A percentile compares a stretch with the other conserved stretches of the same genome.
Conservation (phyloP, 2,329 filamentous ascomycete species). For the Orbilia oligospora region DNA sequence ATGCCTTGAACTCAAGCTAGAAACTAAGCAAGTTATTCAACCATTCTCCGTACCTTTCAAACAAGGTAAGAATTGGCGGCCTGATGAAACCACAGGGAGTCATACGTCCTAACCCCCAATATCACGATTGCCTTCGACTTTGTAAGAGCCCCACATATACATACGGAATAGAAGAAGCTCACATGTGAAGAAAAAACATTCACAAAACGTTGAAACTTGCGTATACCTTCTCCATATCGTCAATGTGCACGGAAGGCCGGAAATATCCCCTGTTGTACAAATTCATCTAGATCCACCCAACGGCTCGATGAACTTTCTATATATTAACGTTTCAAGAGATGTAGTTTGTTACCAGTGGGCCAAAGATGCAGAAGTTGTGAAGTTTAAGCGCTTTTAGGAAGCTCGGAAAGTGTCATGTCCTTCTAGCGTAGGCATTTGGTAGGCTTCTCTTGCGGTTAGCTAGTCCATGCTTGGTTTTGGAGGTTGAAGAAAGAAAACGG, state of each 20-base stretch:
- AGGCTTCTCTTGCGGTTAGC: slow-evolving; percentile 18
- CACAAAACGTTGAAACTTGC: background rate
- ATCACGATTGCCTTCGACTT: background rate
- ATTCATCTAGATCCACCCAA: background rate
- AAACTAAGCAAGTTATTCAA: background rate
- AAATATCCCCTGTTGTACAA: background rate
- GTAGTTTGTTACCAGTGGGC: slow-evolving; percentile 2
- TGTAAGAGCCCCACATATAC: background rate
- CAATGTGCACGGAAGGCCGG: background rate
- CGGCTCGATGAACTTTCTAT: background rate
- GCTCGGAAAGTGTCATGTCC: slow-evolving; percentile 33
- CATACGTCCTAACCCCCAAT: background rate
- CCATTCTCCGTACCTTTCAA: background rate
- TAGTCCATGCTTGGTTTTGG: slow-evolving; percentile 3
- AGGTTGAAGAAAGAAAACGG: background rate
- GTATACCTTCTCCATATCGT: slow-evolving; percentile 4
- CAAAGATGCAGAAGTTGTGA: background rate
- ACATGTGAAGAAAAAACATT: background rate
- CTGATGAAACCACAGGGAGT: background rate
- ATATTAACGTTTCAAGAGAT: slow-evolving; percentile 33
- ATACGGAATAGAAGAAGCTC: background rate
- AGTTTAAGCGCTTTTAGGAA: slow-evolving; percentile 40
- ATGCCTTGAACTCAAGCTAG: background rate
- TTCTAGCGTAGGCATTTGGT: slow-evolving; percentile 29
- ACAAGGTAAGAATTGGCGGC: slow-evolving; percentile 7